phyloP scores from a whole-genome alignment of 768 basidiomycete genomes.

The Dioszegia crocea region DNA sequence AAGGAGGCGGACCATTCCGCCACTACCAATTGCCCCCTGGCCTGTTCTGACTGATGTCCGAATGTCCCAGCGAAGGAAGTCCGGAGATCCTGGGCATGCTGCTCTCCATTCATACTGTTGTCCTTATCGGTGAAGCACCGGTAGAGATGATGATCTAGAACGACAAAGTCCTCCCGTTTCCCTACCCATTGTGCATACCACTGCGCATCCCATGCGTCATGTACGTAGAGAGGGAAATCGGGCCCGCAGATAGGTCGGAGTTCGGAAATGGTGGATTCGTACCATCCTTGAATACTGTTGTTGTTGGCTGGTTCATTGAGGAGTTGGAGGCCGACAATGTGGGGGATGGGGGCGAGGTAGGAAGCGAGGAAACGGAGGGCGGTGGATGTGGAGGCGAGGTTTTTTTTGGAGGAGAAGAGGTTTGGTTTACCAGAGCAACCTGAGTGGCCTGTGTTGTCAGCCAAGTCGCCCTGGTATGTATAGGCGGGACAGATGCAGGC shows the following conservation, averaged over 20 bases:
- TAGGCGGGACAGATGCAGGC: background rate
- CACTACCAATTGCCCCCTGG: slow-evolving; percentile 60
- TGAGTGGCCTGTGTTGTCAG: slow-evolving; percentile 48
- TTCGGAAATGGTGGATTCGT: slow-evolving; percentile 57
- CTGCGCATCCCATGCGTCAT: slow-evolving; percentile 70
- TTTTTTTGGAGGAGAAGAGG: slow-evolving; percentile 39
- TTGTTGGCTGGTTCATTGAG: slow-evolving; percentile 61
- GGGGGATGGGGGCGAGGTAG: slow-evolving; percentile 51
- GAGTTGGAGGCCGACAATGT: slow-evolving; percentile 59
- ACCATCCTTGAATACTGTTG: slow-evolving; percentile 61
- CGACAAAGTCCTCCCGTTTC: slow-evolving; percentile 60
- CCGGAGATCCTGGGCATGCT: slow-evolving; percentile 57
- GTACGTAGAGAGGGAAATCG: slow-evolving; percentile 65
- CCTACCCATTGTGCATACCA: slow-evolving; percentile 61
- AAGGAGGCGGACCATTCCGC: slow-evolving; percentile 78
- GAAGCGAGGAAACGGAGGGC: slow-evolving; percentile 48
- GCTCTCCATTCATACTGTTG: slow-evolving; percentile 55
- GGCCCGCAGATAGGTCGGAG: slow-evolving; percentile 56
- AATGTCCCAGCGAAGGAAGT: slow-evolving; percentile 51
- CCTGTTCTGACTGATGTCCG: slow-evolving; percentile 50
- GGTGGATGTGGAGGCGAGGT: slow-evolving; percentile 43
- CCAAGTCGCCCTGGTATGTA: background rate
- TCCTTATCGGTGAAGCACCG: slow-evolving; percentile 70
- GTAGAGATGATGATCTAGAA: slow-evolving; percentile 78
- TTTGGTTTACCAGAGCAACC: slow-evolving; percentile 53